These are phyloP conservation scores for Microdochium bolleyi DNA, from an alignment of 2,329 filamentous ascomycete genomes.

Conservation along the genomic window DNA sequence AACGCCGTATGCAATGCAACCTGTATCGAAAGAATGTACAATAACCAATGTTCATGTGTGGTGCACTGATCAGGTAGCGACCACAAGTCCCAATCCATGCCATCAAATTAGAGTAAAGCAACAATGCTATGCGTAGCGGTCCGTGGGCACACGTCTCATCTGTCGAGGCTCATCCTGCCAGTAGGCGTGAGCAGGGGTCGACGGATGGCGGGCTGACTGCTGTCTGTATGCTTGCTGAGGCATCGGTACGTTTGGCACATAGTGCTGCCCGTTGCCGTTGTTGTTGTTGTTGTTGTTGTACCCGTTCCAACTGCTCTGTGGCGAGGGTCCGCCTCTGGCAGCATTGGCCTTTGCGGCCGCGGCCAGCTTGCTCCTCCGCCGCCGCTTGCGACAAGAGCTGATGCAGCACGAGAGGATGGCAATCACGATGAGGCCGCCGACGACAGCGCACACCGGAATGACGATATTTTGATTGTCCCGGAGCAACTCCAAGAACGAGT, in stretches of 20 bases:
- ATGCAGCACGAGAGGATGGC: constrained; percentile 60
- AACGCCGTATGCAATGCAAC: neutral
- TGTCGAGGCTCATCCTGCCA: constrained; percentile 8
- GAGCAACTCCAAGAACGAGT: constrained; percentile 71
- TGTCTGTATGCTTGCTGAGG: constrained; percentile 5
- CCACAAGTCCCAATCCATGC: too few species aligned
- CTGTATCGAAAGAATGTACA: neutral
- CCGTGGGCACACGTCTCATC: constrained; percentile 7
- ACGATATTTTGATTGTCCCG: constrained; percentile 68
- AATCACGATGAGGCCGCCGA: constrained; percentile 67
- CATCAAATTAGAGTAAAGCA: too few species aligned
- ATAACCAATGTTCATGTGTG: too few species aligned
- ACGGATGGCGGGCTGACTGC: neutral
- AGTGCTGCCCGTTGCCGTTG: constrained; percentile 5
- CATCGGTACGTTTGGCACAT: constrained; percentile 7
- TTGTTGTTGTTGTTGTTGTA: constrained; percentile 8
- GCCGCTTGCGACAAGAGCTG: constrained; percentile 40
- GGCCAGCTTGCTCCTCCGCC: constrained; percentile 16
- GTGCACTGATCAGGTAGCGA: too few species aligned
- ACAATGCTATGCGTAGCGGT: constrained; percentile 9
- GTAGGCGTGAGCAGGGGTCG: constrained; percentile 6
- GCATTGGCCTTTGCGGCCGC: neutral
- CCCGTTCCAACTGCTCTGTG: constrained; percentile 1
- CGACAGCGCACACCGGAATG: constrained; percentile 66
- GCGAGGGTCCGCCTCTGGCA: neutral